Conservation (phyloP, 805 yeast species). For the Cephaloascus fragrans region DNA sequence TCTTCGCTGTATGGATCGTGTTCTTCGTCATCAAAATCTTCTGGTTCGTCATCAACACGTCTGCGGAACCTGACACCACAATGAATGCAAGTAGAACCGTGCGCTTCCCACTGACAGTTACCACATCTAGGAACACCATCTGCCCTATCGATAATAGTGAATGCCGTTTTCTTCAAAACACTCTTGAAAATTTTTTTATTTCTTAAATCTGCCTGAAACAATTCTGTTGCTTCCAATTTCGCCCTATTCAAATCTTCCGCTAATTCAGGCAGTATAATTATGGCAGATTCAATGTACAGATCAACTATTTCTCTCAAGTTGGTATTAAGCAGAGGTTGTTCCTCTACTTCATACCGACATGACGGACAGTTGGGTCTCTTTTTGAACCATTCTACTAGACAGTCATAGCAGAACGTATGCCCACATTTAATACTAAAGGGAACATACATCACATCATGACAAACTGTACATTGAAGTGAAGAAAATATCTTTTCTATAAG, state of each 20-base stretch:
- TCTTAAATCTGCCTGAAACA: constrained; percentile 29
- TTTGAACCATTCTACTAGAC: constrained; percentile 55
- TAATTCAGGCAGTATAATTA: constrained; percentile 16
- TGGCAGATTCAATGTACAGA: constrained; percentile 27
- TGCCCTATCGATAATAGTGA: constrained; percentile 46
- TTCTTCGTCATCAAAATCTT: constrained; percentile 21
- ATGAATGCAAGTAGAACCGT: constrained; percentile 56
- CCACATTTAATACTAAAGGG: constrained; percentile 64
- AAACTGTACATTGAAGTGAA: constrained; percentile 47
- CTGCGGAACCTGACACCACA: constrained; percentile 47
- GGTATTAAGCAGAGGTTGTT: constrained; percentile 44
- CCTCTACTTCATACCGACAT: constrained; percentile 41
- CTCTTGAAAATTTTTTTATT: constrained; percentile 34
- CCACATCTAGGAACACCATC: constrained; percentile 73
- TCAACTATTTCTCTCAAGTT: constrained; percentile 37
- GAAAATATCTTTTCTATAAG: constrained; percentile 17
- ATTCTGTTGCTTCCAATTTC: constrained; percentile 16
- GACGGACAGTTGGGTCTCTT: constrained; percentile 57
- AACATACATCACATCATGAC: constrained; percentile 58
- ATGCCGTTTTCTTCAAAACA: constrained; percentile 36
- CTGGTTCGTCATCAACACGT: constrained; percentile 22
- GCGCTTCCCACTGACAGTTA: constrained; percentile 73
- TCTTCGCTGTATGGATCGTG: constrained; percentile 3
- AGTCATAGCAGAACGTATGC: constrained; percentile 63
- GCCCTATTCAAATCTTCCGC: constrained; percentile 12